phyloP scores from a whole-genome alignment of 2,329 filamentous ascomycete genomes.

The Colletotrichum simmondsii region DNA sequence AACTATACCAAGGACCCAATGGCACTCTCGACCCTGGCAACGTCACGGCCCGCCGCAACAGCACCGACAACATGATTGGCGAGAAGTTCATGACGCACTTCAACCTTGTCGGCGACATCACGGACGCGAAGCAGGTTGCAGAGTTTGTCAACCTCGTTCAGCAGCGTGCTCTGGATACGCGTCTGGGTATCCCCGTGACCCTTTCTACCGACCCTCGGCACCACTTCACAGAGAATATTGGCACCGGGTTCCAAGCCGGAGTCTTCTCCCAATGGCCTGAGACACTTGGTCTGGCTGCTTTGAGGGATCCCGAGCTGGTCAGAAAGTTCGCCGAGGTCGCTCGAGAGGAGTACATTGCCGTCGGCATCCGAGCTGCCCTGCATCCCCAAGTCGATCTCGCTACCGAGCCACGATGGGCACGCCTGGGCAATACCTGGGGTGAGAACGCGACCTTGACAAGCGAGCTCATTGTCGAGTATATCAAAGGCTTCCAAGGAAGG shows the following conservation, averaged over 20 bases:
- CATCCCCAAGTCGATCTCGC: constrained; percentile 63
- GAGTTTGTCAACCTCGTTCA: constrained; percentile 56
- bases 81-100: constrained; percentile 55
- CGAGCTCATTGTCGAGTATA: constrained; percentile 52
- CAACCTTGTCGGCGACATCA: constrained; percentile 56
- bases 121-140: constrained; percentile 46
- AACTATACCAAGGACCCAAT: constrained; percentile 41
- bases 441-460: constrained; percentile 57
- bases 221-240: constrained; percentile 54
- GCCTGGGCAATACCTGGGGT: constrained; percentile 57
- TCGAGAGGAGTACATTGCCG: constrained; percentile 55
- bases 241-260: constrained; percentile 53
- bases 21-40: constrained; percentile 28
- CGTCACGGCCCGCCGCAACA: constrained; percentile 31
- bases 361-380: constrained; percentile 56
- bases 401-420: constrained; percentile 62
- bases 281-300: constrained; percentile 59
- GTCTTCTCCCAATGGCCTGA: constrained; percentile 63
- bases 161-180: constrained; percentile 52
- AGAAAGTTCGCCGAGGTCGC: constrained; percentile 59
- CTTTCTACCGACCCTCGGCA: constrained; percentile 60
- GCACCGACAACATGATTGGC: constrained; percentile 45
- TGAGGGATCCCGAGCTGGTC: constrained; percentile 55
- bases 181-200: constrained; percentile 60
- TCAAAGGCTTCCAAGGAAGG: constrained; percentile 59